phyloP scores from a whole-genome alignment of 2,329 filamentous ascomycete genomes.

The Pleochaeta shiraiana region DNA sequence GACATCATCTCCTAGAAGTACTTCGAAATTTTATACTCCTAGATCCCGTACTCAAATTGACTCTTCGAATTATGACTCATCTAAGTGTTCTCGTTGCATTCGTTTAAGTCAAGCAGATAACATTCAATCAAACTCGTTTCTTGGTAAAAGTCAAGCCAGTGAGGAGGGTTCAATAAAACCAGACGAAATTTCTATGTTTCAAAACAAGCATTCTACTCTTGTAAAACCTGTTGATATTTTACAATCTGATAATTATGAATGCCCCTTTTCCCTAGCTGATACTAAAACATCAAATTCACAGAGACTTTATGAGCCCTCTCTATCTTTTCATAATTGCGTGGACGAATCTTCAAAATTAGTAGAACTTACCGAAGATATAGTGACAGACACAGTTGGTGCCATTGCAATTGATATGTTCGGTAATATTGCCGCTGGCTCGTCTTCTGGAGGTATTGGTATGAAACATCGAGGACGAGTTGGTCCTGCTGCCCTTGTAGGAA shows the following conservation, averaged over 20 bases:
- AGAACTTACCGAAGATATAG: conserved; percentile 27
- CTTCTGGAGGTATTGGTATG: conserved; percentile 96
- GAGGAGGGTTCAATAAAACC: neutral
- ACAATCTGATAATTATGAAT: conserved; percentile 12
- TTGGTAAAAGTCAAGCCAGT: conserved; percentile 6
- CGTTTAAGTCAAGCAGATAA: conserved; percentile 12
- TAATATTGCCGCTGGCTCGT: conserved; percentile 82
- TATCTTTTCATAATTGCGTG: neutral
- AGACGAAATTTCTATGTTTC: conserved; percentile 10
- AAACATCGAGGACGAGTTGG: conserved; percentile 85
- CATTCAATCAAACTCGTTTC: conserved; percentile 13
- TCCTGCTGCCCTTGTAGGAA: conserved; percentile 76
- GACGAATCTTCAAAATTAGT: conserved; percentile 4
- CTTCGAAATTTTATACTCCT: neutral
- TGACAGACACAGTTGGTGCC: conserved; percentile 89
- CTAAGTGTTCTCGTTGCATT: conserved; percentile 14
- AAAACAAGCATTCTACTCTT: neutral
- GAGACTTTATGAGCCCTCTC: neutral
- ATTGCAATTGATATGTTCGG: conserved; percentile 78
- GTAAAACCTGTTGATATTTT: neutral
- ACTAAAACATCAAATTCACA: too few relatives aligned
- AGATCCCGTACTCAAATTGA: neutral
- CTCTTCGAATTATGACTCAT: conserved; percentile 9
- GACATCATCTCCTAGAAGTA: neutral
- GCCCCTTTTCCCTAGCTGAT: conserved; percentile 11